Percentiles rank a stretch among this genome's conserved stretches.
phyloP scores from a whole-genome alignment of 768 basidiomycete genomes.

The Tremella yokohamensis region DNA sequence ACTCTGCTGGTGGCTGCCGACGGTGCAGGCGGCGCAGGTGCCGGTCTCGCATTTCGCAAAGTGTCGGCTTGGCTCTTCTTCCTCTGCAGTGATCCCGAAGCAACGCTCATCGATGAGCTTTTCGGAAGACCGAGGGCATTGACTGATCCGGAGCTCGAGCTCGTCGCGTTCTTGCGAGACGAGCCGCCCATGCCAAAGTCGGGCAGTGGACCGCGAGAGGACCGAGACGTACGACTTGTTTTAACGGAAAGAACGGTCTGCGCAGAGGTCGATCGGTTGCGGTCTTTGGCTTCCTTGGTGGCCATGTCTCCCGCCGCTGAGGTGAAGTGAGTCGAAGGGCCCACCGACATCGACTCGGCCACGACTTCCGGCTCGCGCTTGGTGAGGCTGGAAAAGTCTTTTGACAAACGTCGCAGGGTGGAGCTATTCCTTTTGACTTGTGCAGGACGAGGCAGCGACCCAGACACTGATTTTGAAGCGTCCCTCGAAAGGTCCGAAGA shows the following conservation, averaged over 20 bases:
- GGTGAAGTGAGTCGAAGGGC: background rate
- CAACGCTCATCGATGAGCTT: constrained; percentile 21
- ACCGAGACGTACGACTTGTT: background rate
- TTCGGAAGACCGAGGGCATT: constrained; percentile 30
- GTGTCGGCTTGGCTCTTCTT: constrained; percentile 37
- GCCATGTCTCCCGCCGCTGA: background rate
- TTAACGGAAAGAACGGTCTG: constrained; percentile 10
- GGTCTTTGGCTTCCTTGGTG: constrained; percentile 6
- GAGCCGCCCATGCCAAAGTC: constrained; percentile 19
- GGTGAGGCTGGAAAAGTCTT: constrained; percentile 20
- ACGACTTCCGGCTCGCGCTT: constrained; percentile 13
- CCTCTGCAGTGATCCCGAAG: constrained; percentile 13
- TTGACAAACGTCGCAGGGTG: constrained; percentile 19
- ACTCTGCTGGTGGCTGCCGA: background rate
- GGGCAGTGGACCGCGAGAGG: constrained; percentile 8
- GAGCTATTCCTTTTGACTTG: constrained; percentile 11
- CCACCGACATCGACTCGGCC: background rate
- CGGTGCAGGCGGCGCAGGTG: constrained; percentile 25
- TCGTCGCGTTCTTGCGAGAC: background rate
- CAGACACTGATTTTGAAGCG: constrained; percentile 16
- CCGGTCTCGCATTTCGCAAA: constrained; percentile 34
- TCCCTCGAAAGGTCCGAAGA: background rate
- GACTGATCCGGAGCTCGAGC: constrained; percentile 11
- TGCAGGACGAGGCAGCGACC: too few relatives aligned
- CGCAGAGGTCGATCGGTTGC: constrained; percentile 28